Evolutionary conservation across 495 filamentous ascomycete genomes (phyloP).

Genomic region (Cetradonia linearis): DNA sequence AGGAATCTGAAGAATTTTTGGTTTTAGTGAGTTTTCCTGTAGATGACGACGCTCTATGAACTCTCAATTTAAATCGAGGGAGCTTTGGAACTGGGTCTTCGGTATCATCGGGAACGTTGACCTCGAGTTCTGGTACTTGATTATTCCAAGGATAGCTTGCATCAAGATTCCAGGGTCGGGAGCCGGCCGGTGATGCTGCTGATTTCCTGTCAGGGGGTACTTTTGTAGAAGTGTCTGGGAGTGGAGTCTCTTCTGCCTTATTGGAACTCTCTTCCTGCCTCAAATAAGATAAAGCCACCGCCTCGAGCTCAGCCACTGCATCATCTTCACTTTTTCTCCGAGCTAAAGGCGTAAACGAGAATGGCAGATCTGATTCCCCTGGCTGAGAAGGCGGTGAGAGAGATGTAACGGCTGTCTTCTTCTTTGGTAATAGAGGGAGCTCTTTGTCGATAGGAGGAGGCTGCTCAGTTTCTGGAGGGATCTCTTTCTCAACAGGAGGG

Average conservation of each 20-base stretch:
- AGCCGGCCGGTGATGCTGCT: slow-evolving; percentile 14
- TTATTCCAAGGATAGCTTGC: slow-evolving; percentile 26
- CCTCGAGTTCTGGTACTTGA: slow-evolving; percentile 19
- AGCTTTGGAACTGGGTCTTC: slow-evolving; percentile 11
- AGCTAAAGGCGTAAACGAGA: slow-evolving; percentile 18
- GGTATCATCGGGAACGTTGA: slow-evolving; percentile 18
- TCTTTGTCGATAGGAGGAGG: slow-evolving; percentile 10
- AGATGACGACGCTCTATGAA: slow-evolving; percentile 20
- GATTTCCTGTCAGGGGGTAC: slow-evolving; percentile 5
- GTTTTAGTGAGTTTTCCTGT: slow-evolving; percentile 15
- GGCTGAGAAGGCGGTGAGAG: slow-evolving; percentile 11
- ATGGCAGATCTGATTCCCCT: slow-evolving; percentile 11
- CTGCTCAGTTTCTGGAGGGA: no score
- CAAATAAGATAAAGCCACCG: not conserved
- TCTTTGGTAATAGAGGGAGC: slow-evolving; percentile 11
- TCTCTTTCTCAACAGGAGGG: no score
- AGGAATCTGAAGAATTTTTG: slow-evolving; percentile 9
- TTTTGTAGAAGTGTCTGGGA: not conserved
- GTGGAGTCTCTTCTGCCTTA: not conserved
- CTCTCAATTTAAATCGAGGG: slow-evolving; percentile 21
- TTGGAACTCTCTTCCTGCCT: not conserved
- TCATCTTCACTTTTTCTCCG: slow-evolving; percentile 8
- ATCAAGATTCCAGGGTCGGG: slow-evolving; percentile 26
- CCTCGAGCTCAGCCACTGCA: slow-evolving; percentile 4
- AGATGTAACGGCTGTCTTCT: slow-evolving; percentile 1